Conservation (phyloP, 148 eudicot species). For the Camellia lanceoleosa region DNA sequence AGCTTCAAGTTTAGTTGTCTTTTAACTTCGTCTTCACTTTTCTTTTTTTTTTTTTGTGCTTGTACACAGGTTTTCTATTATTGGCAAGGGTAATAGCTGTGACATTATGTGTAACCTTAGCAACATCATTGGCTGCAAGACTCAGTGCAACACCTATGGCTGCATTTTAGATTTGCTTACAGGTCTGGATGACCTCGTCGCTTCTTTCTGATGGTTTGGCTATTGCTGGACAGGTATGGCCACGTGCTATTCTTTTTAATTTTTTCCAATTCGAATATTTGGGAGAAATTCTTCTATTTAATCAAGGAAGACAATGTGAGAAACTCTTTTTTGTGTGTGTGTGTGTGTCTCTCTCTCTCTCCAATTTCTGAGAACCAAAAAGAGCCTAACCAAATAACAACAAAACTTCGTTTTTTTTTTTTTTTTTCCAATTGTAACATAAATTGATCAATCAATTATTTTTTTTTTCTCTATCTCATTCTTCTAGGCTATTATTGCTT, state of each 20-base stretch:
- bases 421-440: neutral
- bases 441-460: neutral
- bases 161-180: conserved; percentile 90
- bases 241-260: neutral
- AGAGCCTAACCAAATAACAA: neutral
- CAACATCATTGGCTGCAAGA: conserved; percentile 91
- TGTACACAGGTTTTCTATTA: conserved; percentile 56
- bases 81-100: conserved; percentile 79
- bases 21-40: neutral
- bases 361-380: neutral
- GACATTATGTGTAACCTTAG: conserved; percentile 85
- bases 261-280: too few relatives aligned
- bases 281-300: too few relatives aligned
- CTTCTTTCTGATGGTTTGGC: conserved; percentile 98
- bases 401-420: neutral
- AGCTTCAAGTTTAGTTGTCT: neutral
- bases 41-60: neutral
- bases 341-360: too few relatives aligned
- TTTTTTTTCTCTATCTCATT: neutral
- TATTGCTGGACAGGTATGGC: conserved; percentile 87
- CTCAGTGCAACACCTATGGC: conserved; percentile 88
- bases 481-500: conserved; percentile 80
- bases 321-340: neutral
- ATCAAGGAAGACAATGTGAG: neutral
- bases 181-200: conserved; percentile 93